Evolutionary conservation across 2,329 filamentous ascomycete species (phyloP), one percentile per base, ranked within the genome.

Genomic region (Alternaria burnsii): DNA sequence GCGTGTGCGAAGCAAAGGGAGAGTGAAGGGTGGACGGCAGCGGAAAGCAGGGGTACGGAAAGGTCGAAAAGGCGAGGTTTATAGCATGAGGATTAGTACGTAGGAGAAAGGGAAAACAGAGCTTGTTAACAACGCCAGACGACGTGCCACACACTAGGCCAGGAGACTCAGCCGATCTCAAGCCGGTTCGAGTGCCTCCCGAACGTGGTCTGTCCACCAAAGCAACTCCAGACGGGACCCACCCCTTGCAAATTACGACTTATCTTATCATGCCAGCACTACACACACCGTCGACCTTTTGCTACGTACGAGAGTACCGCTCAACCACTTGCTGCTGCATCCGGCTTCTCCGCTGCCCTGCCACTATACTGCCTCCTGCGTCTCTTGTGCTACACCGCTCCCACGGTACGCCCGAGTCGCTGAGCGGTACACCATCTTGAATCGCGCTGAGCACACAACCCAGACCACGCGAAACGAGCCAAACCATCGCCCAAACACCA

Each of bases 131-230:
- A 52, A 43, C 40, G 58, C 53, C 47, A 58, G 53, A 57, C n/a
- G 46, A 38, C 41, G 58, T 44, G 48, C 47, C 58, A 52, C 47
- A 36, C 47, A 51, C 58, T 60, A 59, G 53, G 36, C 44, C 40
- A 38, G 43, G 46, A 40, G 53, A 55, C 51, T 42, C 53, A 60
- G 58, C 58, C 58, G 58, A 60, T 60, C 58, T 47, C 54, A 51
- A 46, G 40, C 44, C 52, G 52, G 57, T 55, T 51, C 52, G 40
- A 54, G 44, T 56, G 58, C 54, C 24, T 56, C 58, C 52, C 58
- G 58, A 55, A 55, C 51, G 38, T 53, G 51, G 51, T 53, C 51
- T 53, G 51, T 55, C 47, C 52, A 55, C 52, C 46, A 36, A 55
- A 55, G 58, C 58, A 56, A 50, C 58, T 55, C 58, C 58, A 52